Evolutionary conservation across 2,329 filamentous ascomycete species (phyloP), one percentile per base, ranked within the genome.

Genomic region (Aspergillus sojae): DNA sequence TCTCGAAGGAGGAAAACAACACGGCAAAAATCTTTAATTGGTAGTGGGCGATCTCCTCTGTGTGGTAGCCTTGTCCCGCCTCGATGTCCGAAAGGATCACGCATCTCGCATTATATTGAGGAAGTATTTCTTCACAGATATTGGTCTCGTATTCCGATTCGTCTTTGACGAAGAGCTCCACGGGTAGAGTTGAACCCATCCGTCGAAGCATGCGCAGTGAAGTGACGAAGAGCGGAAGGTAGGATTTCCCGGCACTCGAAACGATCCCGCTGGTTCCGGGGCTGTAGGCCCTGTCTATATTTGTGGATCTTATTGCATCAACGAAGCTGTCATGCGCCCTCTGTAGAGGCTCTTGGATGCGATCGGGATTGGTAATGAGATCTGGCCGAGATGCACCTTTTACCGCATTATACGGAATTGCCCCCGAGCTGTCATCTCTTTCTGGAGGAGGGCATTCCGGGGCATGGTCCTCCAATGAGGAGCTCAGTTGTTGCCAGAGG

Each of bases 11-110:
- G 1, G 86, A 87, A 65, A 87, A 84, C 3, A 88, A 76, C 23
- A 88, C 81, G 4, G 85, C 79, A 65, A 87, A 82, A 43, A 84
- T 79, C 71, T 88, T 88, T 75, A 84, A 83, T 69, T 88, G 85
- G 69, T 81, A 86, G 46, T 80, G 76, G 3, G 50, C 50, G n/a
- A 53, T 53, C 28, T 53, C 28, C 28, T 32, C 7, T 1, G 28
- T 32, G n/a, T 19, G 21, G 14, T 53, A 16, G 9, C 30, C 9
- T 23, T 72, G 74, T 57, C 84, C 77, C 5, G 75, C 71, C 6
- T 83, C 67, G 14, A 81, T 75, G 41, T 82, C 78, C 1, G 79
- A 76, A 4, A 84, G 67, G 0, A 83, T 70, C 26, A 81, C 45
- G 62, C 80, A 82, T 46, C 71, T 74, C 28, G 80, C 80, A 59